A percentile compares a stretch with the other conserved stretches of the same genome.
Evolutionary conservation across 805 yeast genomes (phyloP).

Genomic region (Pichia nanzhaoensis): DNA sequence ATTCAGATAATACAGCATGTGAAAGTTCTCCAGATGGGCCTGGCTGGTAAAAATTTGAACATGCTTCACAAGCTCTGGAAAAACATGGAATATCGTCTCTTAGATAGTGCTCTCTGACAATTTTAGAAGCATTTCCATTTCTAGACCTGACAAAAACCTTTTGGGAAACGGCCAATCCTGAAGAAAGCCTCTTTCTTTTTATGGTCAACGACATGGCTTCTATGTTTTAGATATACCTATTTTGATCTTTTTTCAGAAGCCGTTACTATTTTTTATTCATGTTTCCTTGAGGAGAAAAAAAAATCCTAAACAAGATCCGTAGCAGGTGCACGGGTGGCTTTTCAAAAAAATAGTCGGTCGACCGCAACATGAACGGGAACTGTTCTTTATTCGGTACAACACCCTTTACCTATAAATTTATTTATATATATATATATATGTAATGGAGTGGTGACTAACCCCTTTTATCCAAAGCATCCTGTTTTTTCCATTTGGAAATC

Average conservation of each 20-base stretch:
- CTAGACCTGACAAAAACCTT: constrained; percentile 90
- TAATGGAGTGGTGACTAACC: background rate
- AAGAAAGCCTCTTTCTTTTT: constrained; percentile 39
- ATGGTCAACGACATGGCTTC: constrained; percentile 6
- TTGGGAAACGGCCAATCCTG: constrained; percentile 62
- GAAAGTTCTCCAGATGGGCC: constrained; percentile 66
- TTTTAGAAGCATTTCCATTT: constrained; percentile 82
- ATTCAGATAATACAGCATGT: constrained; percentile 54
- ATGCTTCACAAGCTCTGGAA: constrained; percentile 59
- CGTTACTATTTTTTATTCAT: no score
- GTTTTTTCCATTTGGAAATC: constrained; percentile 61
- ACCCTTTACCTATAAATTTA: background rate
- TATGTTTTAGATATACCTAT: no score
- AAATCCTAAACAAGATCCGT: no score
- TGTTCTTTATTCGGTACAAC: no score
- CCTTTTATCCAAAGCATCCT: constrained; percentile 47
- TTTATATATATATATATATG: background rate
- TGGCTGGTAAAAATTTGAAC: constrained; percentile 49
- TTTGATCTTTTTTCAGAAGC: no score
- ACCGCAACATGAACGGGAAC: no score
- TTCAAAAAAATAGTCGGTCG: no score
- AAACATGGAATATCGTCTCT: constrained; percentile 91
- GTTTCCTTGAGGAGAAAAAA: no score
- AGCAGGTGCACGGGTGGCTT: no score
- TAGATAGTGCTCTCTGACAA: constrained; percentile 90